Percentiles rank a stretch among this genome's conserved stretches.
phyloP scores from a whole-genome alignment of 129 eudicot species.

The Silybum marianum region DNA sequence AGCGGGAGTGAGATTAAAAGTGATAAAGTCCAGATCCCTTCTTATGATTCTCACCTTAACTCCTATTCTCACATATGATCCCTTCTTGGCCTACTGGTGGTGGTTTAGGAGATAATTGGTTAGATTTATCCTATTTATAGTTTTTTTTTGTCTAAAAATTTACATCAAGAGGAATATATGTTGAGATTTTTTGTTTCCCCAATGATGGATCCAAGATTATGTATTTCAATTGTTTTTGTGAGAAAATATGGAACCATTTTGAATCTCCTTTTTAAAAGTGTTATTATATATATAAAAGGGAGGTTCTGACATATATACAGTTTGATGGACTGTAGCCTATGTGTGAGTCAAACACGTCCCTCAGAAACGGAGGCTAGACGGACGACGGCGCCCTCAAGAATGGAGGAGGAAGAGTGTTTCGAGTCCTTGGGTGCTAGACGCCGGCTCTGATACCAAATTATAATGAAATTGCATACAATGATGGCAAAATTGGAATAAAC shows the following conservation, averaged over 20 bases:
- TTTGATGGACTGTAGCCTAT: not conserved
- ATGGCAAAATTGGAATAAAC: not conserved
- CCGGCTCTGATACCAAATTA: not conserved
- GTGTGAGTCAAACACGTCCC: not conserved
- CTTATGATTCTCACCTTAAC: too few species aligned
- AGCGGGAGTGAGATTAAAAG: too few species aligned
- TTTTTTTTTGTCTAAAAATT: not conserved
- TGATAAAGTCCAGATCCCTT: too few species aligned
- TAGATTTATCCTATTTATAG: not conserved
- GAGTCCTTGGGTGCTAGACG: not conserved
- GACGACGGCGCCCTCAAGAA: not conserved
- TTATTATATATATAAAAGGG: not conserved
- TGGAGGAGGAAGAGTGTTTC: not conserved
- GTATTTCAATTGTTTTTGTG: not conserved
- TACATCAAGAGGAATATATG: not conserved
- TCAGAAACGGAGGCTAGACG: not conserved
- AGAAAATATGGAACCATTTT: not conserved
- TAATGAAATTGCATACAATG: not conserved
- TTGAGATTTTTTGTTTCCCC: not conserved
- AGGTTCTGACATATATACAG: not conserved
- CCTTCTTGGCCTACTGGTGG: not conserved
- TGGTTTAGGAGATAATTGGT: not conserved
- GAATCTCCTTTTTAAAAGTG: not conserved
- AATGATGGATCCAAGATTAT: not conserved
- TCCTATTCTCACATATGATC: not conserved